These are phyloP conservation scores for Cavenderia fasciculata DNA, from an alignment of 78 protist species.

Conservation along the genomic window DNA sequence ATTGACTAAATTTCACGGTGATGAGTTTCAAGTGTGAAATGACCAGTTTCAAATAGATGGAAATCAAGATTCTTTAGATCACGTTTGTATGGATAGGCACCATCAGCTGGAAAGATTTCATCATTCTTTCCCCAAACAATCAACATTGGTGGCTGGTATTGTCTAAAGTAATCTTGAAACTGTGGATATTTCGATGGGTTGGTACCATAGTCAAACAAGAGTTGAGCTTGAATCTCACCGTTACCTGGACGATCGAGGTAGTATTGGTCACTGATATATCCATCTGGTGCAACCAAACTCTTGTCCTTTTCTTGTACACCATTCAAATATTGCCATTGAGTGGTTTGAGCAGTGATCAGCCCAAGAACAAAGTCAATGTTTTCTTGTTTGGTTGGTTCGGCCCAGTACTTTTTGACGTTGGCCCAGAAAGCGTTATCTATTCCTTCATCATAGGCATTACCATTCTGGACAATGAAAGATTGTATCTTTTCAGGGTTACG, in stretches of 20 bases:
- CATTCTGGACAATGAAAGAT: background rate
- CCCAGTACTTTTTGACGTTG: background rate
- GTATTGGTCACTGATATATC: background rate
- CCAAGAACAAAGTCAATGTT: background rate
- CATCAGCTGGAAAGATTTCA: background rate
- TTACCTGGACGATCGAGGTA: background rate
- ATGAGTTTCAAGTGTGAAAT: background rate
- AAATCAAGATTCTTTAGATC: background rate
- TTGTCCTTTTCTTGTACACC: background rate
- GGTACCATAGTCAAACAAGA: background rate
- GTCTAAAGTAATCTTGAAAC: background rate
- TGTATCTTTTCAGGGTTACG: background rate
- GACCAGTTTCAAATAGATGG: background rate
- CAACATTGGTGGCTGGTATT: background rate
- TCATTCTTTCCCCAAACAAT: background rate
- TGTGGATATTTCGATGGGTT: background rate
- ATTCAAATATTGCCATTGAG: background rate
- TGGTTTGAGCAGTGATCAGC: background rate
- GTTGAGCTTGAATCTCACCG: background rate
- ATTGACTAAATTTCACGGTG: too few species aligned
- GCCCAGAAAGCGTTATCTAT: background rate
- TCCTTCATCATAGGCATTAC: constrained; percentile 1
- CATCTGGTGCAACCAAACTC: background rate
- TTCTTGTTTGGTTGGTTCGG: background rate
- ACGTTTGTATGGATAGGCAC: background rate